These are phyloP conservation scores for Gloeopeniophorella convolvens DNA, from an alignment of 768 basidiomycete genomes.

Conservation along the genomic window DNA sequence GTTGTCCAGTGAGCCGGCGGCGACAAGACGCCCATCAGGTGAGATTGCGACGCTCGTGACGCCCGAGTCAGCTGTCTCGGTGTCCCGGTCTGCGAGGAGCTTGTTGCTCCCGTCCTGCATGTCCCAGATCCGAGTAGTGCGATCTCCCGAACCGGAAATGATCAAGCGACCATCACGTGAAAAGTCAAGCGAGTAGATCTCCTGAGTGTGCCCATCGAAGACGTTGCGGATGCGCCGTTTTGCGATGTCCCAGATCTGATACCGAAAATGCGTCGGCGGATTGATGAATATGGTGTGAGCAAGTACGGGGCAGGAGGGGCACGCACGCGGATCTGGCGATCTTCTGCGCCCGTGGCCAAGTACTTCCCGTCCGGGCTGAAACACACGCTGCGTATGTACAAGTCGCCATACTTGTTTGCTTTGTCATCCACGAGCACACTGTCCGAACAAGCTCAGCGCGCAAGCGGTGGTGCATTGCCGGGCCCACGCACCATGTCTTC, in stretches of 20 bases:
- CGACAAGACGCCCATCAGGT: constrained; percentile 52
- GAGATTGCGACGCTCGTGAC: constrained; percentile 56
- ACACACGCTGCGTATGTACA: constrained; percentile 85
- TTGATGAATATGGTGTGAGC: neutral
- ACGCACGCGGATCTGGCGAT: constrained; percentile 81
- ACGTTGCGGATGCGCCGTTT: constrained; percentile 71
- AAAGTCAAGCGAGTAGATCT: constrained; percentile 93
- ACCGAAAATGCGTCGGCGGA: neutral
- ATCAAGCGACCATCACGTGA: constrained; percentile 80
- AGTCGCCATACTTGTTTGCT: constrained; percentile 67
- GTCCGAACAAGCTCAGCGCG: constrained; percentile 6
- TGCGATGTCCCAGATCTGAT: constrained; percentile 86
- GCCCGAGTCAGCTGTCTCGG: constrained; percentile 49
- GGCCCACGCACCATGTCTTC: constrained; percentile 65
- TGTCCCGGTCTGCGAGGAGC: constrained; percentile 42
- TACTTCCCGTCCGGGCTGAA: constrained; percentile 69
- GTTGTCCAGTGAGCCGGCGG: constrained; percentile 52
- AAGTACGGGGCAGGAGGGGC: neutral
- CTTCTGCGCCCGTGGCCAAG: constrained; percentile 81
- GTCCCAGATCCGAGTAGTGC: constrained; percentile 56
- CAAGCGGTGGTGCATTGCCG: neutral
- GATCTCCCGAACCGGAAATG: constrained; percentile 84
- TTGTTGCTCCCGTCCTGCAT: constrained; percentile 41
- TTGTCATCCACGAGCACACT: constrained; percentile 75
- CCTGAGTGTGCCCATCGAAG: constrained; percentile 86